Conservation (phyloP, 768 basidiomycete species). For the Pisolithus marmoratus region DNA sequence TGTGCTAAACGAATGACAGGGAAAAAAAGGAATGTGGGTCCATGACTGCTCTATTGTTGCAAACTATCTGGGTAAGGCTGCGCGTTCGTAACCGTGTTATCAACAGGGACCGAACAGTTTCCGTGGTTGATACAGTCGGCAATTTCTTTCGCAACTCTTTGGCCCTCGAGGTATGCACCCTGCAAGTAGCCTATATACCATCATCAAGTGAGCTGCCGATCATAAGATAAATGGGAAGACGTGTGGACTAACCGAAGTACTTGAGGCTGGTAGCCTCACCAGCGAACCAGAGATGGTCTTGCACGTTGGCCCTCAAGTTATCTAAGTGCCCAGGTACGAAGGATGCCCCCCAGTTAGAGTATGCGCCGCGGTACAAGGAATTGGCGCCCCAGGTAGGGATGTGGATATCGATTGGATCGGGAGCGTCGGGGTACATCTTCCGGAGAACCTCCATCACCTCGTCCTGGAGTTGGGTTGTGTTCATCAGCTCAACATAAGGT, state of each 20-base stretch:
- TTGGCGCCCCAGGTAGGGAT: conserved; percentile 52
- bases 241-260: conserved; percentile 48
- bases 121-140: conserved; percentile 36
- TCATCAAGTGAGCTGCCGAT: background rate
- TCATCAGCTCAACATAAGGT: conserved; percentile 48
- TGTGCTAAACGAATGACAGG: too few relatives aligned
- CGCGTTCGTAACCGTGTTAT: background rate
- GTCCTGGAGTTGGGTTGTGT: conserved; percentile 38
- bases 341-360: conserved; percentile 66
- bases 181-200: conserved; percentile 49
- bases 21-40: too few relatives aligned
- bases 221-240: background rate
- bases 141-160: conserved; percentile 34
- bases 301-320: conserved; percentile 52
- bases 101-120: conserved; percentile 8
- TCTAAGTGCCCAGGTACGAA: conserved; percentile 49
- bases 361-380: conserved; percentile 41
- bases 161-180: conserved; percentile 54
- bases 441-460: conserved; percentile 54
- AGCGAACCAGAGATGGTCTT: conserved; percentile 51
- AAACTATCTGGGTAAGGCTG: background rate
- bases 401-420: conserved; percentile 51
- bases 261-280: conserved; percentile 56
- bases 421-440: conserved; percentile 56
- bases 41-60: too few relatives aligned